Conservation (phyloP, 1,139 yeast genomes). For the Blastobotrys aristatus region DNA sequence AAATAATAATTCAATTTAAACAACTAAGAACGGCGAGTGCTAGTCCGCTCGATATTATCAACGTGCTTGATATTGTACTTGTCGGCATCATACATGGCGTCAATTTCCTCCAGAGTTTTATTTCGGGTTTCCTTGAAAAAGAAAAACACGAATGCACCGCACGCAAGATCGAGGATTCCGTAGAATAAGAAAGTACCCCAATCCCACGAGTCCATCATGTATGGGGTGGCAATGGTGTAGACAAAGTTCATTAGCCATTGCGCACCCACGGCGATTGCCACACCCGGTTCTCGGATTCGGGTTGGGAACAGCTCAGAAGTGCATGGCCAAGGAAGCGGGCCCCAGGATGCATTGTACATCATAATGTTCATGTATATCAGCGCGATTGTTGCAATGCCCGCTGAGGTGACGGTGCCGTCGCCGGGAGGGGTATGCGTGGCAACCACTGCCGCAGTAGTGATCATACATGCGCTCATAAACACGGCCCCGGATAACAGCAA, state of each 20-base stretch:
- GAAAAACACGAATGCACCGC: constrained; percentile 53
- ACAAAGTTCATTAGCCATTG: constrained; percentile 8
- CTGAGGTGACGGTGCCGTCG: constrained; percentile 28
- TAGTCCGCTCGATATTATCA: no score
- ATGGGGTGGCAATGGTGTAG: constrained; percentile 5
- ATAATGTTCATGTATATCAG: constrained; percentile 59
- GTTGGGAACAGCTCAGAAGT: constrained; percentile 50
- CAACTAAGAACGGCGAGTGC: no score
- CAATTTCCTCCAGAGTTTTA: constrained; percentile 59
- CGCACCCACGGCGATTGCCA: not conserved
- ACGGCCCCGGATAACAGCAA: constrained; percentile 4
- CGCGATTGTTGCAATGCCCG: constrained; percentile 50
- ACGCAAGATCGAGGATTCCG: constrained; percentile 52
- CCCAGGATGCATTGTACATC: constrained; percentile 66
- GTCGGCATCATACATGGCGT: constrained; percentile 18
- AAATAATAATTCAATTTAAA: no score
- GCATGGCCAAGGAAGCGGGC: constrained; percentile 56
- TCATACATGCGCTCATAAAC: constrained; percentile 12
- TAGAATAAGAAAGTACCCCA: constrained; percentile 55
- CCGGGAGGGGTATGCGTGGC: constrained; percentile 43
- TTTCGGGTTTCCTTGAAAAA: constrained; percentile 65
- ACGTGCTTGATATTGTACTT: not conserved
- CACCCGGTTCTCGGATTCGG: constrained; percentile 6
- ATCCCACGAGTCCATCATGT: constrained; percentile 8
- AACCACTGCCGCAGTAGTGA: constrained; percentile 35